A percentile compares a stretch with the other conserved stretches of the same genome.
Conservation (phyloP, 805 yeast species). For the Kodamaea sagamina region DNA sequence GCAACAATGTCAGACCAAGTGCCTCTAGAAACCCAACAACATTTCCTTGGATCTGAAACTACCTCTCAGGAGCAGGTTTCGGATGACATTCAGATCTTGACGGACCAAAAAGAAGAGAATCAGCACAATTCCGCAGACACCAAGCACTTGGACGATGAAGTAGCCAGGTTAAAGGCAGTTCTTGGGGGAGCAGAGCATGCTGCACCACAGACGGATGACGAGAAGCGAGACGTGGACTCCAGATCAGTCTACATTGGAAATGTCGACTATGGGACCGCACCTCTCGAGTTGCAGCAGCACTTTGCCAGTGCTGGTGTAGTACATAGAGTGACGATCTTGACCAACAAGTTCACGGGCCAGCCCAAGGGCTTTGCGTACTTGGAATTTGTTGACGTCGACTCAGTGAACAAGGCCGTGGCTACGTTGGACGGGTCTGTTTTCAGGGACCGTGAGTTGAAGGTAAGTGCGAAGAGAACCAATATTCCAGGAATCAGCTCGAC, state of each 20-base stretch:
- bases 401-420: conserved; percentile 63
- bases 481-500: conserved; percentile 61
- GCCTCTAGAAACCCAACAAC: conserved; percentile 26
- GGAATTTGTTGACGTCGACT: conserved; percentile 71
- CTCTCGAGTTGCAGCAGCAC: conserved; percentile 75
- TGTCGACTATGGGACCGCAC: conserved; percentile 77
- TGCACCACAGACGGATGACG: conserved; percentile 40
- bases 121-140: conserved; percentile 7
- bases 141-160: conserved; percentile 15
- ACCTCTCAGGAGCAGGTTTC: conserved; percentile 5
- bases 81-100: conserved; percentile 8
- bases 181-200: conserved; percentile 13
- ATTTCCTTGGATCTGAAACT: conserved; percentile 1
- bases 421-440: conserved; percentile 64
- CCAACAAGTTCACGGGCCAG: conserved; percentile 72
- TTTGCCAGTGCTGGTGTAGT: conserved; percentile 72
- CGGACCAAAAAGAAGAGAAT: conserved; percentile 1
- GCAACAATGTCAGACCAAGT: conserved; percentile 35
- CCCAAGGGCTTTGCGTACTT: conserved; percentile 89
- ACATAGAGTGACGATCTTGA: conserved; percentile 75
- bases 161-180: conserved; percentile 17
- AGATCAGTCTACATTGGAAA: conserved; percentile 81
- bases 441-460: conserved; percentile 71
- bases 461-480: conserved; percentile 77
- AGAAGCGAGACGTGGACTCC: conserved; percentile 68